Percentiles rank a stretch among this genome's conserved stretches.
Conservation (phyloP, 2,329 filamentous ascomycete species). For the Phialophora verrucosa region DNA sequence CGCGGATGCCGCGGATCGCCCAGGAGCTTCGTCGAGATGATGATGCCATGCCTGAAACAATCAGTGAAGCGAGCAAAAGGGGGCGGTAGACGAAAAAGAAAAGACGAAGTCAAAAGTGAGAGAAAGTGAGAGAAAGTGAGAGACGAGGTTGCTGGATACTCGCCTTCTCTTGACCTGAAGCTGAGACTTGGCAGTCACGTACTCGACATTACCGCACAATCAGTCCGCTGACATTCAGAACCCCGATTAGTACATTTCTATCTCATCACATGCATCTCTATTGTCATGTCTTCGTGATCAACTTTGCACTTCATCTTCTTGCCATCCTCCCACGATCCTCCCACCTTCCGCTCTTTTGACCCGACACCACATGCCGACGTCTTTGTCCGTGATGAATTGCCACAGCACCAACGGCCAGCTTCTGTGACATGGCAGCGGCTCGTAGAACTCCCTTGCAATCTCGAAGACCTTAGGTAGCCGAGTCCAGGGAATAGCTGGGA, state of each 20-base stretch:
- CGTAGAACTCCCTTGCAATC: constrained; percentile 90
- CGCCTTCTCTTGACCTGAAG: background rate
- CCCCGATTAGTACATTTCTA: constrained; percentile 6
- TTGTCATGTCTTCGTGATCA: constrained; percentile 44
- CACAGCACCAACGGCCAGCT: constrained; percentile 94
- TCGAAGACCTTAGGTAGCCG: constrained; percentile 75
- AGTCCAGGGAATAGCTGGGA: constrained; percentile 96
- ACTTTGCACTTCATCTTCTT: constrained; percentile 71
- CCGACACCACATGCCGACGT: constrained; percentile 86
- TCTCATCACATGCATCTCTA: constrained; percentile 15
- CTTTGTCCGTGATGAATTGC: constrained; percentile 91
- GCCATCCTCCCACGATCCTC: constrained; percentile 68
- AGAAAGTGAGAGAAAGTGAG: background rate
- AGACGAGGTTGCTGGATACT: background rate
- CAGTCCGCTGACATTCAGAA: constrained; percentile 6
- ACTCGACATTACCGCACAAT: background rate
- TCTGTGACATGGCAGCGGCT: constrained; percentile 79
- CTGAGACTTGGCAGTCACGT: constrained; percentile 16
- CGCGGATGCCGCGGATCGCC: background rate
- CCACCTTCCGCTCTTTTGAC: constrained; percentile 89
- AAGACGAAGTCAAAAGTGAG: background rate
- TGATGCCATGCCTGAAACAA: background rate
- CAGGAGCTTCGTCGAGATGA: background rate
- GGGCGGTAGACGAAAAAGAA: background rate
- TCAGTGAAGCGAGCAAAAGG: background rate